Base-by-base conservation (phyloP, 2,329 filamentous ascomycete genomes). In the Talaromyces sp. region DNA sequence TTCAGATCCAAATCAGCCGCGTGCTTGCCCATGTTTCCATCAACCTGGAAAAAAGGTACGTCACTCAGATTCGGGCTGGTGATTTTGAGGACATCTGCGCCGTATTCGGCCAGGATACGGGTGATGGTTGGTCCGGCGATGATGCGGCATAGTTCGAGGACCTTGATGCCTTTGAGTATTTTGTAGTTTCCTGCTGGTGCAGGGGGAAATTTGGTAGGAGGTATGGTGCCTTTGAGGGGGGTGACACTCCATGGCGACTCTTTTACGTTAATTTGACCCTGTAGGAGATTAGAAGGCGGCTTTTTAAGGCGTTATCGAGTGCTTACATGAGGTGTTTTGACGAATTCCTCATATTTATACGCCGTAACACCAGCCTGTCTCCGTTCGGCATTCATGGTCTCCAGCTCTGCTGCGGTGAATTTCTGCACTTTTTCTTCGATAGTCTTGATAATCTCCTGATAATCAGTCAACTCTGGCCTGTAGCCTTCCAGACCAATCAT, bases 111-210 rank as follows among this genome's bases (percentile, higher is more conserved):
- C 0, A 93, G 82, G 1, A 87, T 87, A 35, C 89, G 85, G 3
- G 87, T 87, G 69, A 92, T 87, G 4, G 88, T 86, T n/a, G 90
- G 90, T 0, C 89, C 90, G 3, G 90, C 90, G 68, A 93, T 91
- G 71, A 92, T 88, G 47, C 90, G 87, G 72, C 89, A 90, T 35
- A 93, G 79, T 72, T 93, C 90, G 5, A 93, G 82, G 6, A 93
- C 89, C 68, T 89, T 89, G 73, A 92, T 82, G 0, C 90, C 90
- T 7, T 72, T 82, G 66, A 79, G 87, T 70, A 70, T 74, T 52
- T 54, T 62, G 13, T 41, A 43, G 43, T 59, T 62, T 41, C 72
- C 73, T 22, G 62, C 77, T 63, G 75, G 16, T 3, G 63, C 33
- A 61, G 70, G 47, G 39, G 73, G 74, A 54, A 73, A 74, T 31